Evolutionary conservation across 306 rosid genomes (phyloP), one percentile per base, ranked within the genome.

Genomic region (Corylus avellana): DNA sequence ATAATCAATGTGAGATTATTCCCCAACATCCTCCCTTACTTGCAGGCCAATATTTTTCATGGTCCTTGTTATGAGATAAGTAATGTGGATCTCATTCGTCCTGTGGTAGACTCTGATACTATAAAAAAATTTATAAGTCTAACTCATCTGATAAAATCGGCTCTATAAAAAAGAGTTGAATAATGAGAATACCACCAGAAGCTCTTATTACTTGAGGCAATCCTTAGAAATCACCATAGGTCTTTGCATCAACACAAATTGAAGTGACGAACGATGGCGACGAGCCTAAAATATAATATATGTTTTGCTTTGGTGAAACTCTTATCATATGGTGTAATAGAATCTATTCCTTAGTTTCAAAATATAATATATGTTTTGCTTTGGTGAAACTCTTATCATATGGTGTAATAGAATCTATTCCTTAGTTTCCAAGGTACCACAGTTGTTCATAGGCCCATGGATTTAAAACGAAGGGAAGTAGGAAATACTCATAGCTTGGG

Each of bases 341-440:
- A 11, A 42, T 4, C 11, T 8, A 16, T 80, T 47, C 74, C 84
- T 80, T 80, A n/a, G 46, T 74, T 80, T 57, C 13, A 3, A 57
- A 57, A 12, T 50, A 32, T 57, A 3, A 25, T 27, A 42, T 22
- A 22, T 22, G 22, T 22, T 22, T 78, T 56, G 81, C 61, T 78
- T 78, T 1, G 32, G 12, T 69, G 11, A 42, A 77, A 78, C 59
- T 69, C 75, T 14, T 69, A 25, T 35, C 0, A 18, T 18, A 1
- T 51, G 75, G 71, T 18, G 1, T 29, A 20, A 46, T 9, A 1
- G 22, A 11, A 42, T 4, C 11, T 8, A 16, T 80, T 47, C 74
- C 84, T 80, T 80, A n/a, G 46, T 74, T 80, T 57, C 13, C 42
- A 80, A 80, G 84, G 67, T 75, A 80, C 29, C 56, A 80, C 17